phyloP scores from a whole-genome alignment of 306 rosid species.

The Gastrolobium bilobum region DNA sequence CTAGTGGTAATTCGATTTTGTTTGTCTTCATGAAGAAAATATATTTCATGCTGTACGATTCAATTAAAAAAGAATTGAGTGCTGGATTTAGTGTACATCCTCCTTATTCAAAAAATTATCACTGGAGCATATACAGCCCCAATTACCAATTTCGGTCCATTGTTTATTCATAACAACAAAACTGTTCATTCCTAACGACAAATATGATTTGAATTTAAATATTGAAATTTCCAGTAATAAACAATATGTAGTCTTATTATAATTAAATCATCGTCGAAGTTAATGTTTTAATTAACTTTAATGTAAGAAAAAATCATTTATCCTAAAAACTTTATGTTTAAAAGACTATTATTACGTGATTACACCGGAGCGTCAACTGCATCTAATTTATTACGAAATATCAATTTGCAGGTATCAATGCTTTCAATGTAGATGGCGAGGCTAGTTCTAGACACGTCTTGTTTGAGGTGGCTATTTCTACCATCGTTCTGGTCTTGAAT shows the following conservation, averaged over 20 bases:
- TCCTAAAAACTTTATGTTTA: too few relatives aligned
- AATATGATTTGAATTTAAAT: too few relatives aligned
- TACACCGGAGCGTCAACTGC: background rate
- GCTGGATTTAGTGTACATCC: background rate
- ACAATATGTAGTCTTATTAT: too few relatives aligned
- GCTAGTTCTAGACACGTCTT: constrained; percentile 41
- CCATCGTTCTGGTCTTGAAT: background rate
- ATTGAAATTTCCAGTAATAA: too few relatives aligned
- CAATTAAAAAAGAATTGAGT: background rate
- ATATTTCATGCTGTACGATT: background rate
- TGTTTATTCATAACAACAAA: too few relatives aligned
- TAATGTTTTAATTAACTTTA: too few relatives aligned
- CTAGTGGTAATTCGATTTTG: constrained; percentile 1
- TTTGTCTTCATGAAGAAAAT: constrained; percentile 6
- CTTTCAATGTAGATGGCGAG: background rate
- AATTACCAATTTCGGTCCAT: too few relatives aligned
- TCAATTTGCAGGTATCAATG: background rate
- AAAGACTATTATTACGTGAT: too few relatives aligned
- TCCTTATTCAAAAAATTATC: background rate
- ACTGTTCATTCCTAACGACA: too few relatives aligned
- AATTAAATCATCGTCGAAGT: too few relatives aligned
- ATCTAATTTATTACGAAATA: background rate
- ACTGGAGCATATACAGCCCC: background rate
- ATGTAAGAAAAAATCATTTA: too few relatives aligned
- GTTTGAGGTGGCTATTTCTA: constrained; percentile 31